Base-by-base conservation (phyloP, 2,329 filamentous ascomycete species). In the Pestalotiopsis sp. region DNA sequence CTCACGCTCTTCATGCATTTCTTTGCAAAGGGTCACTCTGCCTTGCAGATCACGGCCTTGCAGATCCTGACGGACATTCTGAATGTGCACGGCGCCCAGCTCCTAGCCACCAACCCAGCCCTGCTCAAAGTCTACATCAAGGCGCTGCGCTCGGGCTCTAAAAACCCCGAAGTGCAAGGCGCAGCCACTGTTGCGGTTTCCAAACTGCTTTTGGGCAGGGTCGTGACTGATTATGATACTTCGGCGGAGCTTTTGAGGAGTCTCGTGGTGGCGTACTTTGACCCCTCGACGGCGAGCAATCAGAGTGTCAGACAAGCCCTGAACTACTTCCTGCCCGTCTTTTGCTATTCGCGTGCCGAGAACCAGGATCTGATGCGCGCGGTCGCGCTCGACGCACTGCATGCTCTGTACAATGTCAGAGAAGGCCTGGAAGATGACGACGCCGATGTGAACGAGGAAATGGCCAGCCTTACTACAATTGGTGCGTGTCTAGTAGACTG, bases 51-150 rank as follows among this genome's bases (percentile, higher is more conserved):
- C 65, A 97, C 94, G 9, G 93, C 94, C 0, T 83, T 98, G 39
- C 94, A 98, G 72, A 97, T 97, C 71, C 87, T 99, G 39, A 95
- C 94, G 11, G 96, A 99, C 79, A 95, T 98, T 73, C 85, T 98
- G 63, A 94, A 95, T 66, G 93, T 94, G 0, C 94, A 98, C 77
- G 94, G 94, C 14, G 89, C 92, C 0, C 88, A 97, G 69, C 88
- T 98, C 17, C 85, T 94, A 4, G 86, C 89, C 2, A 82, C 85
- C 58, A 89, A 90, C 67, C 89, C 92, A 31, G 87, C 91, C 0
- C 84, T 98, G 11, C 86, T 95, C 59, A 97, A 97, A 77, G 89
- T 95, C n/a, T 95, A 97, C 76, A 86, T 94, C 72, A 93, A 92
- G 75, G 93, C 93, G 1, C 87, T 98, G 62, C 93, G 92, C 73